These are phyloP conservation scores for Lithospermum erythrorhizon DNA, from an alignment of 257 asterid species.

Conservation along the genomic window DNA sequence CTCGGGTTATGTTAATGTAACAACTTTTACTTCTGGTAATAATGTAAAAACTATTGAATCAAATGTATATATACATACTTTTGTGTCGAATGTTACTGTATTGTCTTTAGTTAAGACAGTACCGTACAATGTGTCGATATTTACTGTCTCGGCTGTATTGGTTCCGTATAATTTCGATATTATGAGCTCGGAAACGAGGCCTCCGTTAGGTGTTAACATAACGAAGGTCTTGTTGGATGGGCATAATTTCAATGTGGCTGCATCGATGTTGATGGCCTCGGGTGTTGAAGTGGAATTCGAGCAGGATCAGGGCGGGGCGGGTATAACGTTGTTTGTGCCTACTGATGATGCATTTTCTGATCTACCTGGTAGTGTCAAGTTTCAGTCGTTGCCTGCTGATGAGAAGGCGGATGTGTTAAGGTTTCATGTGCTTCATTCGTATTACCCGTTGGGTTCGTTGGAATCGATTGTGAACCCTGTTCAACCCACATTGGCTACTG, in stretches of 20 bases:
- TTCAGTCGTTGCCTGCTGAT: slow-evolving; percentile 74
- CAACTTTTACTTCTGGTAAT: too few species aligned
- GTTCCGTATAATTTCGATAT: slow-evolving; percentile 51
- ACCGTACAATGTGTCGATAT: slow-evolving; percentile 50
- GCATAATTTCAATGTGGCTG: slow-evolving; percentile 75
- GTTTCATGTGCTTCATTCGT: slow-evolving; percentile 75
- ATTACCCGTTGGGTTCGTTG: slow-evolving; percentile 71
- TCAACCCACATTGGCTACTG: slow-evolving; percentile 85
- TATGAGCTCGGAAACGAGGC: slow-evolving; percentile 77
- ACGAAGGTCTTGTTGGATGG: slow-evolving; percentile 68
- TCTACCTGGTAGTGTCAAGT: slow-evolving; percentile 41
- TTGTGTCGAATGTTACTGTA: slow-evolving; percentile 51
- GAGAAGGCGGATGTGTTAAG: slow-evolving; percentile 53
- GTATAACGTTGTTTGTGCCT: slow-evolving; percentile 72
- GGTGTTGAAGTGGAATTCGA: slow-evolving; percentile 79
- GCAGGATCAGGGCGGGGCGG: slow-evolving; percentile 69
- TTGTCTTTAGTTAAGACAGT: slow-evolving; percentile 33
- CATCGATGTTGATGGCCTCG: slow-evolving; percentile 71
- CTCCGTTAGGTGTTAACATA: slow-evolving; percentile 68
- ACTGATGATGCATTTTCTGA: slow-evolving; percentile 73
- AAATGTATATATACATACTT: too few species aligned
- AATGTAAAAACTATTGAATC: too few species aligned
- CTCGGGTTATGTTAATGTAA: slow-evolving; percentile 29
- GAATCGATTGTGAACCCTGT: slow-evolving; percentile 74
- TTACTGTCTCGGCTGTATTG: slow-evolving; percentile 37